Percentiles rank a stretch among this genome's conserved stretches.
Evolutionary conservation across 2,329 filamentous ascomycete species (phyloP).

Genomic region (Aureobasidium sp.): DNA sequence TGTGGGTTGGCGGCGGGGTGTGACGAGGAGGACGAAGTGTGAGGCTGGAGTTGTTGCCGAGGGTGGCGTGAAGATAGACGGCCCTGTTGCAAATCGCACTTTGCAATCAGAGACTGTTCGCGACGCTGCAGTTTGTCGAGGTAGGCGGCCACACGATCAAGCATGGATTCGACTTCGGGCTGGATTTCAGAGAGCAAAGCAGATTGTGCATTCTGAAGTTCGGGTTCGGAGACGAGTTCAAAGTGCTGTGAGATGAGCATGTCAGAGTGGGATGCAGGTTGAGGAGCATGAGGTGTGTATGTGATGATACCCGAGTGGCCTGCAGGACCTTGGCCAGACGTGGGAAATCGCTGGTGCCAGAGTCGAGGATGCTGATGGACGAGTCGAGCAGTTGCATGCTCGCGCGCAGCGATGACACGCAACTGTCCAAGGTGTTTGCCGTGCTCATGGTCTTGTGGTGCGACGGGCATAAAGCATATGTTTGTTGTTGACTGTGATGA

Average conservation of each 20-base stretch:
- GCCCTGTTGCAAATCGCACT: slow-evolving; percentile 76
- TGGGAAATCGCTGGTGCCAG: slow-evolving; percentile 57
- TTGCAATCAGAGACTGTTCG: slow-evolving; percentile 75
- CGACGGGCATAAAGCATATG: not conserved
- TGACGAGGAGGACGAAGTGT: not conserved
- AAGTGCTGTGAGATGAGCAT: slow-evolving; percentile 59
- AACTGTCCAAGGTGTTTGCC: slow-evolving; percentile 46
- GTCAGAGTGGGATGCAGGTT: not conserved
- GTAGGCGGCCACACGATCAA: slow-evolving; percentile 75
- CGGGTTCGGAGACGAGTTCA: slow-evolving; percentile 81
- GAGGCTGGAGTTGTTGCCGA: slow-evolving; percentile 19
- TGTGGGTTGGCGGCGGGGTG: slow-evolving; percentile 33
- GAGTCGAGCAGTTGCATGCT: slow-evolving; percentile 57
- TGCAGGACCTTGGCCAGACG: slow-evolving; percentile 56
- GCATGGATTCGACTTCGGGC: slow-evolving; percentile 73
- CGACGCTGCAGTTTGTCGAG: slow-evolving; percentile 75
- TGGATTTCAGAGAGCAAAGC: slow-evolving; percentile 81
- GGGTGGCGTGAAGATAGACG: slow-evolving; percentile 42
- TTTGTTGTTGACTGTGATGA: not conserved
- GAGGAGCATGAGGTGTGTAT: not conserved
- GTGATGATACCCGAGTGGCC: slow-evolving; percentile 53
- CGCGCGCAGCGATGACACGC: slow-evolving; percentile 53
- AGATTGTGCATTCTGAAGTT: slow-evolving; percentile 72
- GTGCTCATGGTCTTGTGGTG: slow-evolving; percentile 10
- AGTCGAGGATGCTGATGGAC: slow-evolving; percentile 56